Evolutionary conservation across 169 alveolate species (phyloP).

Genomic region (Eimeria brunetti): DNA sequence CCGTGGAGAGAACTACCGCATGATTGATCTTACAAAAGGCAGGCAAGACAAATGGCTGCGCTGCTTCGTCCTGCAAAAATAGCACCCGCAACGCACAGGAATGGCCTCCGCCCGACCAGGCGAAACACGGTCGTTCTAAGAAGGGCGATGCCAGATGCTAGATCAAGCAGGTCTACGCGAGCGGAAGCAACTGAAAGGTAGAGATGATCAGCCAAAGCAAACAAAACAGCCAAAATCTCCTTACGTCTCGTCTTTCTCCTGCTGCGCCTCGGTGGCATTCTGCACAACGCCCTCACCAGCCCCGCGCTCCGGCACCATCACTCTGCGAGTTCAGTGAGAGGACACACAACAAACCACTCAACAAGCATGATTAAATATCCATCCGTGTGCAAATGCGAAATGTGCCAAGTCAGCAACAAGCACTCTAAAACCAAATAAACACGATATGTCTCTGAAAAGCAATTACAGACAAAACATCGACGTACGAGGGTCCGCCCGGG

Average conservation of each 20-base stretch:
- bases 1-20: background rate
- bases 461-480: background rate
- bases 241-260: conserved; percentile 62
- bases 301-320: conserved; percentile 72
- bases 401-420: background rate
- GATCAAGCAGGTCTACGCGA: background rate
- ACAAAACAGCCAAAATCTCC: conserved; percentile 4
- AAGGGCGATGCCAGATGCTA: background rate
- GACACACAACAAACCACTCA: background rate
- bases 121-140: background rate
- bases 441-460: background rate
- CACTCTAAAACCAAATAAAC: background rate
- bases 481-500: conserved; percentile 81
- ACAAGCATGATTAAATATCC: background rate
- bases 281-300: conserved; percentile 56
- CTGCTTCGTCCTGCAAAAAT: conserved; percentile 58
- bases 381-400: background rate
- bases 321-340: background rate
- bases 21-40: conserved; percentile 59
- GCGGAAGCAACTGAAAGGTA: background rate
- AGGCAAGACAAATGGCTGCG: conserved; percentile 75
- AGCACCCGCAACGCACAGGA: background rate
- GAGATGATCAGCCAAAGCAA: background rate
- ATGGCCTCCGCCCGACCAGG: background rate
- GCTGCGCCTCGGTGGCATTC: conserved; percentile 64